Base-by-base conservation (phyloP, 495 filamentous ascomycete species). In the Cladorrhinum samala region DNA sequence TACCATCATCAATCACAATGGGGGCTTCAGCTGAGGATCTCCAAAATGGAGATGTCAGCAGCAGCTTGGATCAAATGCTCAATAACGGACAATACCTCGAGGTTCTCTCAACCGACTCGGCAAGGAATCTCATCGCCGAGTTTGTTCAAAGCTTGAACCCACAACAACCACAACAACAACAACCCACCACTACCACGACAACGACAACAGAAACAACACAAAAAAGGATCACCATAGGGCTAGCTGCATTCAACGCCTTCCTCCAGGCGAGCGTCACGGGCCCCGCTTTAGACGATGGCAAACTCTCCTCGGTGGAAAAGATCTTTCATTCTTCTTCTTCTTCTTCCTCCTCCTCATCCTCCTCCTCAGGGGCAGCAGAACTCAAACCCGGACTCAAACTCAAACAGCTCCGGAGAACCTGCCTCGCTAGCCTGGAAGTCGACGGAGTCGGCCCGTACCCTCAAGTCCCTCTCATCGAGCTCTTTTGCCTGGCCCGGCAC, bases 201-300 rank as follows among this genome's bases (percentile, higher is more conserved):
- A 38, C n/a, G 7, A 6, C 21, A 14, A 42, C 24, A 44, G 18
- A 21, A 47, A 13, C 39, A 1, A 37, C 36, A 4, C 23, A 27
- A 14, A 38, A 54, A 3, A 53, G n/a, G 4, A 7, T 85, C 42
- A 67, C 77, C 19, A 69, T 93, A 41, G 90, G 82, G 17, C 70
- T 86, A 14, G 84, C 85, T 1, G 84, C 89, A 0, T 74, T 96
- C 18, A 78, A 87, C 61, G 80, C 82, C n/a, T 97, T 97, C 66
- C 67, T 96, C 18, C 93, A 97, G 58, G 83, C 84, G 1, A 97
- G 89, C 66, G 87, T 96, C 47, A 96, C 93, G 13, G 93, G 93
- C 0, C 94, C 91, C 0, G 71, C 90, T n/a, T 68, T 92, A 17
- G 82, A 83, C 6, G 54, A 61, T 18, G 46, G 11, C 0, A 14